These are phyloP conservation scores for Penicillium sclerotiorum DNA, from an alignment of 2,329 filamentous ascomycete genomes.

Conservation along the genomic window DNA sequence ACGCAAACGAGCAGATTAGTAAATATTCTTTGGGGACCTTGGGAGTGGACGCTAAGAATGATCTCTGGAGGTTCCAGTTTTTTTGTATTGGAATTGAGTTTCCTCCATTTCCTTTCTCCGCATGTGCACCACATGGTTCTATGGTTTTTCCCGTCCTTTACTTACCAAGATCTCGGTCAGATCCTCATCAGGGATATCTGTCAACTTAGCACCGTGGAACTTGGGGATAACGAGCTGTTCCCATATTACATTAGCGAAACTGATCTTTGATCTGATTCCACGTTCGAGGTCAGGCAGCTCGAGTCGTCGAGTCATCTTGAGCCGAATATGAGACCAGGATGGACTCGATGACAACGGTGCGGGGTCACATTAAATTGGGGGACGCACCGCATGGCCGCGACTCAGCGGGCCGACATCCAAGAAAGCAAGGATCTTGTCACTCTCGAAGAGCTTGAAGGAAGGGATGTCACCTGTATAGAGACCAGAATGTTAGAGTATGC, in stretches of 20 bases:
- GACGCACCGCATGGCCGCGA: conserved; percentile 80
- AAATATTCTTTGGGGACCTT: conserved; percentile 27
- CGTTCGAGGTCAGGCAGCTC: too few relatives aligned
- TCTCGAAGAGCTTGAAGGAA: conserved; percentile 94
- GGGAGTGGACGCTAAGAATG: conserved; percentile 8
- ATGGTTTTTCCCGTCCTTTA: conserved; percentile 7
- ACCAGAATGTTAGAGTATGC: conserved; percentile 9
- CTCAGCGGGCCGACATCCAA: conserved; percentile 92
- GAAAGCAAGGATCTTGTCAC: conserved; percentile 89
- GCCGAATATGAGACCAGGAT: neutral
- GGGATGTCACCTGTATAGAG: conserved; percentile 80
- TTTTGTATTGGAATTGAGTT: too few relatives aligned
- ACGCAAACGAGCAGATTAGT: conserved; percentile 11
- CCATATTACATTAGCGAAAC: neutral
- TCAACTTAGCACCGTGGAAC: conserved; percentile 85
- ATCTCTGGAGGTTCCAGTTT: neutral
- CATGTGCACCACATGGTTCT: neutral
- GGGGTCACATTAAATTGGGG: neutral
- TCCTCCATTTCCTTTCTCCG: too few relatives aligned
- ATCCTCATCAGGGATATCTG: conserved; percentile 88
- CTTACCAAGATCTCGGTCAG: conserved; percentile 77
- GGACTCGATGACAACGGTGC: neutral
- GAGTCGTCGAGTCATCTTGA: too few relatives aligned
- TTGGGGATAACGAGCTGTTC: conserved; percentile 92
- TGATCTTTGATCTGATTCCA: too few relatives aligned